Conservation (phyloP, 2,329 filamentous ascomycete genomes). For the Aspergillus viridinutans region DNA sequence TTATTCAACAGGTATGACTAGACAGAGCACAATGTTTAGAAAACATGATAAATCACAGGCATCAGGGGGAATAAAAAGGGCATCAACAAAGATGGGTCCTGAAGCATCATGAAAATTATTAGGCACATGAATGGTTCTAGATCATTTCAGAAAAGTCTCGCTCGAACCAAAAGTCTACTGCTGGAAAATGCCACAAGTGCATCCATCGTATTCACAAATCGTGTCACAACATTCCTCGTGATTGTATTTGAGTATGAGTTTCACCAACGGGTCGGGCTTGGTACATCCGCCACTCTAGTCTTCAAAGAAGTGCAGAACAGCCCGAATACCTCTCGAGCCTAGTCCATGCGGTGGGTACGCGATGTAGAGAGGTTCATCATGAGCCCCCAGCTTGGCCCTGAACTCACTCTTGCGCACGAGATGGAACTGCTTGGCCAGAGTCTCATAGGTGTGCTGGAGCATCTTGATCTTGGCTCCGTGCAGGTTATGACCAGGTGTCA, state of each 20-base stretch:
- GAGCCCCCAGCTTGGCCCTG: constrained; percentile 81
- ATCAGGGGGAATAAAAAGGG: constrained; percentile 4
- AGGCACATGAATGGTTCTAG: background rate
- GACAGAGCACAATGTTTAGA: background rate
- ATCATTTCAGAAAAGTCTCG: background rate
- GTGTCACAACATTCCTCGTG: background rate
- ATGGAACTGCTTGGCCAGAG: constrained; percentile 75
- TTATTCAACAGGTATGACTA: background rate
- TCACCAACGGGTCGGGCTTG: background rate
- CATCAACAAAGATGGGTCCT: background rate
- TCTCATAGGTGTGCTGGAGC: constrained; percentile 75
- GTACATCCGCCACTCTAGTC: constrained; percentile 36
- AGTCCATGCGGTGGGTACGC: constrained; percentile 85
- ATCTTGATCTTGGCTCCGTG: constrained; percentile 76
- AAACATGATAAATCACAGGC: background rate
- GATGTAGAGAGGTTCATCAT: constrained; percentile 81
- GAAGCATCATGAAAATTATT: background rate
- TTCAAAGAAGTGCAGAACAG: constrained; percentile 88
- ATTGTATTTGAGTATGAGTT: background rate
- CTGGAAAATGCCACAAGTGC: background rate
- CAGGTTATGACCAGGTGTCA: constrained; percentile 77
- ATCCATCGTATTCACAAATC: background rate
- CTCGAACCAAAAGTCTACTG: background rate
- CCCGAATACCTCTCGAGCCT: constrained; percentile 73
- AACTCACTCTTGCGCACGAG: constrained; percentile 84